Evolutionary conservation across 257 asterid genomes (phyloP).

Genomic region (Forsythia viridissima): DNA sequence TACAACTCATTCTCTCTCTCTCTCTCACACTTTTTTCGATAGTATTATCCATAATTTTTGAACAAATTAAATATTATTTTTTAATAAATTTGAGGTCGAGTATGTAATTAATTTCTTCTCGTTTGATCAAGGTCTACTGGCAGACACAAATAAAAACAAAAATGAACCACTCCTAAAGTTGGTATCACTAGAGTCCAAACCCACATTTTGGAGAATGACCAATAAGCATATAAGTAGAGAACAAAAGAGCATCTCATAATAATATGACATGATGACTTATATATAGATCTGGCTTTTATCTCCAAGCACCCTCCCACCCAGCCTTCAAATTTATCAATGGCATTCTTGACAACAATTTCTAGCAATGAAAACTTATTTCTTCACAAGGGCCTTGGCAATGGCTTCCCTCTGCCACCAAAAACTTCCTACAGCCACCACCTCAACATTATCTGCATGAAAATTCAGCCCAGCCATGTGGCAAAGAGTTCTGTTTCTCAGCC

Average conservation of each 20-base stretch:
- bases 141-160: neutral
- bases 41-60: too few relatives aligned
- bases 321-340: slow-evolving; percentile 35
- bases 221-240: slow-evolving; percentile 7
- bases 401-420: slow-evolving; percentile 5
- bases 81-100: neutral
- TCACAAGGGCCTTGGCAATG: slow-evolving; percentile 6
- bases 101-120: too few relatives aligned
- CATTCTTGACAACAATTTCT: slow-evolving; percentile 33
- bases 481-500: slow-evolving; percentile 19
- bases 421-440: neutral
- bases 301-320: neutral
- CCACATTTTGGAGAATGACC: slow-evolving; percentile 10
- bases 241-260: slow-evolving; percentile 41
- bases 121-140: too few relatives aligned
- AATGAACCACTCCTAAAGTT: neutral
- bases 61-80: neutral
- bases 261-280: neutral
- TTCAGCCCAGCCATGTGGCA: slow-evolving; percentile 31
- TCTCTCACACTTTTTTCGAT: too few relatives aligned
- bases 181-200: slow-evolving; percentile 16
- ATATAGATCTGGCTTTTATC: slow-evolving; percentile 1
- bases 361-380: slow-evolving; percentile 27
- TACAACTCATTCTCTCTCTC: neutral
- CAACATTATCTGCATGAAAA: slow-evolving; percentile 25